Evolutionary conservation across 2,329 filamentous ascomycete species (phyloP).

Genomic region (Fusarium buharicum): DNA sequence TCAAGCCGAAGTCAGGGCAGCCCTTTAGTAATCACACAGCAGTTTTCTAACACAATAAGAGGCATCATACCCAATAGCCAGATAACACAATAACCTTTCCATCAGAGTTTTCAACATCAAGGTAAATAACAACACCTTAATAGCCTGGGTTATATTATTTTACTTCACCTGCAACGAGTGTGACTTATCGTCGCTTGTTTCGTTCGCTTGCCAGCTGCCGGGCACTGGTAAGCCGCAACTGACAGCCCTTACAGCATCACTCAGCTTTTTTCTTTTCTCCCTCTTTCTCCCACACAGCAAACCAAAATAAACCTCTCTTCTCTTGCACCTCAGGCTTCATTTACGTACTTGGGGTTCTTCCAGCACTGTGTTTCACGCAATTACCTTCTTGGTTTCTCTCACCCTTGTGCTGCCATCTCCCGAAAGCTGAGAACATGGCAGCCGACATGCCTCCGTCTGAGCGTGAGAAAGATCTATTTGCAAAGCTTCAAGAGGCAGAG

Average conservation of each 20-base stretch:
- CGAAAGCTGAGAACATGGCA: not conserved
- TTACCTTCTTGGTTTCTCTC: no score
- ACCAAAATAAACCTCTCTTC: not conserved
- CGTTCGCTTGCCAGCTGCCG: not conserved
- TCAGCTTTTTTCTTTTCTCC: not conserved
- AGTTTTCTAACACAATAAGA: no score
- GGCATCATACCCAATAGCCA: no score
- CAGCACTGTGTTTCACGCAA: no score
- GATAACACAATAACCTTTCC: no score
- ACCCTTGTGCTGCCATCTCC: not conserved
- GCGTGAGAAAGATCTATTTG: conserved; percentile 15
- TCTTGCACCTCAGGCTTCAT: not conserved
- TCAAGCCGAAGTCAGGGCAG: no score
- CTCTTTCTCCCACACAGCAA: not conserved
- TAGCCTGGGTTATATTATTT: not conserved
- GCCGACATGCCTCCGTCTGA: not conserved
- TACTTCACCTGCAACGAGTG: not conserved
- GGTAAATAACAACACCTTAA: no score
- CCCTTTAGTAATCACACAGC: no score
- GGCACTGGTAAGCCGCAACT: not conserved
- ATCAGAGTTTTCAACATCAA: no score
- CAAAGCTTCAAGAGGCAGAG: conserved; percentile 14
- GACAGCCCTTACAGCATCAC: not conserved
- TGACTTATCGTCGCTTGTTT: not conserved
- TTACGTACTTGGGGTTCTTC: no score